Conservation (phyloP, 495 filamentous ascomycete genomes). For the Astrothelium macrocarpum region DNA sequence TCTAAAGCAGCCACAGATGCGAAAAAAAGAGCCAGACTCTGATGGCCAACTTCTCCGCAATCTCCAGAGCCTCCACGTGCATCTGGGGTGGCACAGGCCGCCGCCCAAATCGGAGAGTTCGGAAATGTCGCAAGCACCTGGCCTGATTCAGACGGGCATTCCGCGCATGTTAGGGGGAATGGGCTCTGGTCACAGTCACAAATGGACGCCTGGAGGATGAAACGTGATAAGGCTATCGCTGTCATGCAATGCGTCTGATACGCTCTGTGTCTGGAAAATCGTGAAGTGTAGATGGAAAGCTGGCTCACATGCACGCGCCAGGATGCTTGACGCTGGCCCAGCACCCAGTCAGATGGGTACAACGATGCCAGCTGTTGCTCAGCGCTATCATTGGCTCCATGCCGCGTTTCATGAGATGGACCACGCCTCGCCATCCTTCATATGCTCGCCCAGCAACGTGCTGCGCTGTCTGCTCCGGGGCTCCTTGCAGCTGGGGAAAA, state of each 20-base stretch:
- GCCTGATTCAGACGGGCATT: too few species aligned
- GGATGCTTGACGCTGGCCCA: not conserved
- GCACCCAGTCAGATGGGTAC: not conserved
- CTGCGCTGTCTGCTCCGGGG: not conserved
- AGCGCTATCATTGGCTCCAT: not conserved
- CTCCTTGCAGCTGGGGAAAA: not conserved
- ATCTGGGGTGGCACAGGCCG: slow-evolving; percentile 3
- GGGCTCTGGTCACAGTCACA: too few species aligned
- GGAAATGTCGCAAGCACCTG: too few species aligned
- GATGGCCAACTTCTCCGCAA: slow-evolving; percentile 3
- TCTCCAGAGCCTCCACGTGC: not conserved
- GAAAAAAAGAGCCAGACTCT: not conserved
- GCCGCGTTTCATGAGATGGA: slow-evolving; percentile 1
- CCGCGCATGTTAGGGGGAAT: too few species aligned
- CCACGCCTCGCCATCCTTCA: not conserved
- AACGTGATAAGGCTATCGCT: too few species aligned
- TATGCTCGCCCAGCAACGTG: not conserved
- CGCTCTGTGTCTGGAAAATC: too few species aligned
- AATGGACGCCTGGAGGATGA: too few species aligned
- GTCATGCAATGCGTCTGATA: too few species aligned
- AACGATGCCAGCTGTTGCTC: not conserved
- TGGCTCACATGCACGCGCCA: not conserved
- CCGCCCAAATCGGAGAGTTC: not conserved
- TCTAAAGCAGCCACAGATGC: not conserved
- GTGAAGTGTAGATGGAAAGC: not conserved